Base-by-base conservation (phyloP, 306 rosid genomes). In the Malus domestica region DNA sequence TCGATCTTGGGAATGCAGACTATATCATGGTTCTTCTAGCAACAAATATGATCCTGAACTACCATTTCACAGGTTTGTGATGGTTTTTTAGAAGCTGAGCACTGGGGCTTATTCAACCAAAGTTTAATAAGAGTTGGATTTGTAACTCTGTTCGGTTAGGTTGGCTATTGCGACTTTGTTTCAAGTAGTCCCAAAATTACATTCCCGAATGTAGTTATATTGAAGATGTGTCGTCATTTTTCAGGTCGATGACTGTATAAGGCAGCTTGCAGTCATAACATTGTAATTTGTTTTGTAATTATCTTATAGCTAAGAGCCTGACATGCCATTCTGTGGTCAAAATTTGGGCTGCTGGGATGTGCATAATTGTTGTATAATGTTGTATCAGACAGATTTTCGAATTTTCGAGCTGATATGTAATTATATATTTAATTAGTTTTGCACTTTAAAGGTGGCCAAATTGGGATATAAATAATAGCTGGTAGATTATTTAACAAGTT, bases 81-180 rank as follows among this genome's bases (percentile, higher is more conserved):
- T 32, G 63, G 40, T 61, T 62, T 52, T 68, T 30, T 15, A n/a
- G 55, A 23, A 46, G 29, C 82, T 14, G 68, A 65, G 72, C 58
- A 3, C 42, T 16, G 57, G 44, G 20, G 4, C 74, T 70, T 51
- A 16, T 70, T 63, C 71, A 20, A 49, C 35, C 71, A 35, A 72
- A 27, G 14, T 46, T 27, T 29, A 27, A 2, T 72, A 59, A 54
- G 61, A 49, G 33, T 68, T 59, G 13, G 71, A 73, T 30, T 38
- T 33, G 62, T 4, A 27, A 72, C n/a, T 77, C 51, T 15, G 46
- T 49, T 76, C 52, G 62, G 78, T 76, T 72, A 79, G 80, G 75
- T 71, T 23, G 20, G 85, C 83, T 76, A 63, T 45, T 66, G 68
- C 84, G 76, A 55, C 83, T 87, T 78, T 74, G 85, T 78, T 71